Base-by-base conservation (phyloP, 345 rosid genomes). In the Cochlearia excelsa region DNA sequence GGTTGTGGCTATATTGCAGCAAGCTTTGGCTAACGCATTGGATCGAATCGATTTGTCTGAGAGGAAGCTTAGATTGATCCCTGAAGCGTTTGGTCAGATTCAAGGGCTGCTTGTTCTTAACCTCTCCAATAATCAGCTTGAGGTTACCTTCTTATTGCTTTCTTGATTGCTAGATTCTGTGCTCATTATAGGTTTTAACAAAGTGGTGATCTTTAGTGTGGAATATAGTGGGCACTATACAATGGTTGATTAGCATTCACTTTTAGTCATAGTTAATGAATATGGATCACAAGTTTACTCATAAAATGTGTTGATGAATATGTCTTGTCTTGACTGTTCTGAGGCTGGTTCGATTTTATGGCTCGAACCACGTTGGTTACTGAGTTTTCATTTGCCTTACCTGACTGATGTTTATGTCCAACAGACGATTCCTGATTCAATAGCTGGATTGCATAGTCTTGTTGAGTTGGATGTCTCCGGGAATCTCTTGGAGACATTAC, bases 391-490 rank as follows among this genome's bases (percentile, higher is more conserved):
- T 23, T 7, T 37, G 40, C 40, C 64, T 63, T 49, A 62, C 10
- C 47, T 61, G 45, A 54, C 46, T 7, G 48, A 61, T 6, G 56
- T 37, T 52, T 16, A 51, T 74, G 37, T 51, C 44, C 40, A 61
- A 68, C 79, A 94, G 99, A 79, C 61, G 6, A 78, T 94, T 72
- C 99, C 97, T 51, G 99, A 94, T 74, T 90, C 99, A 10, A 81
- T 94, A 40, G 85, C 92, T 54, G 99, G 95, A 54, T 68, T 90
- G 57, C 75, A 73, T 59, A 81, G 68, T 64, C 90, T 94, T 47
- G 86, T 81, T 76, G 92, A 85, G 70, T 81, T 94, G 33, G 75
- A 81, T 59, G 75, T 81, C 49, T 76, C 88, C 63, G 82, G 92
- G 23, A 94, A 94, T 78, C 82, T 84, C 51, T 65, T 94, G 74